A percentile compares a stretch with the other conserved stretches of the same genome.
Conservation (phyloP, 495 filamentous ascomycete genomes). For the Aspergillus steynii region DNA sequence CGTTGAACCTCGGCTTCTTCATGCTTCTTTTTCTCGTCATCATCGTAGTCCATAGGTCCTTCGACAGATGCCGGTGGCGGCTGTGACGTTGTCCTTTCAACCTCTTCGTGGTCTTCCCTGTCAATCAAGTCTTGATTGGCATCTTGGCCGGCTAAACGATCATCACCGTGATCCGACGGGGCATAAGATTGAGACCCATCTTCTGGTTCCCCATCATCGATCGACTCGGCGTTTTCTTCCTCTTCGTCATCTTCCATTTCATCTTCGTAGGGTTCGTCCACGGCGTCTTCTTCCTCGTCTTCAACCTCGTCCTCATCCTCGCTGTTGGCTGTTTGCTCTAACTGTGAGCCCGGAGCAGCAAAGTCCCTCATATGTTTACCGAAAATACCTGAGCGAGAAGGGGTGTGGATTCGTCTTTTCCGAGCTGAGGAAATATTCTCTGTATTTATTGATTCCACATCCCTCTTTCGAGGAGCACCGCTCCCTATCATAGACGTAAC, state of each 20-base stretch:
- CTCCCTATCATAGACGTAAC: conserved; percentile 63
- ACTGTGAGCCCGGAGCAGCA: conserved; percentile 64
- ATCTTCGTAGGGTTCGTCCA: conserved; percentile 17
- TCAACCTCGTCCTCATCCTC: conserved; percentile 26
- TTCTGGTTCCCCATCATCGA: conserved; percentile 11
- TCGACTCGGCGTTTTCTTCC: background rate
- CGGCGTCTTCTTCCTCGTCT: conserved; percentile 22
- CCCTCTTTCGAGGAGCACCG: conserved; percentile 41
- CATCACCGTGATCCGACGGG: conserved; percentile 10
- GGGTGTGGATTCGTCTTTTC: conserved; percentile 42
- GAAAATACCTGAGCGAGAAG: conserved; percentile 53
- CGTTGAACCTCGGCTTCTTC: conserved; percentile 66
- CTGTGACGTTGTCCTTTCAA: conserved; percentile 19
- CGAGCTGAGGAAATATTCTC: conserved; percentile 18
- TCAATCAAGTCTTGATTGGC: conserved; percentile 12
- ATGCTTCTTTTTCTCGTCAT: conserved; percentile 61
- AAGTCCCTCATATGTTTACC: conserved; percentile 71
- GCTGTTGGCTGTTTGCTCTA: conserved; percentile 26
- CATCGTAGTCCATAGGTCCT: conserved; percentile 52
- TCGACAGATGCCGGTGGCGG: conserved; percentile 31
- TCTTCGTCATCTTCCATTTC: conserved; percentile 20
- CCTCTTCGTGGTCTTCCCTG: conserved; percentile 15
- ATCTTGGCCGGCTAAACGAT: conserved; percentile 2
- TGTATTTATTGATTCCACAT: conserved; percentile 22
- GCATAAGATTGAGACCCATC: conserved; percentile 15